phyloP scores from a whole-genome alignment of 352 stramenopile species.

The Phytophthora colocasiae region DNA sequence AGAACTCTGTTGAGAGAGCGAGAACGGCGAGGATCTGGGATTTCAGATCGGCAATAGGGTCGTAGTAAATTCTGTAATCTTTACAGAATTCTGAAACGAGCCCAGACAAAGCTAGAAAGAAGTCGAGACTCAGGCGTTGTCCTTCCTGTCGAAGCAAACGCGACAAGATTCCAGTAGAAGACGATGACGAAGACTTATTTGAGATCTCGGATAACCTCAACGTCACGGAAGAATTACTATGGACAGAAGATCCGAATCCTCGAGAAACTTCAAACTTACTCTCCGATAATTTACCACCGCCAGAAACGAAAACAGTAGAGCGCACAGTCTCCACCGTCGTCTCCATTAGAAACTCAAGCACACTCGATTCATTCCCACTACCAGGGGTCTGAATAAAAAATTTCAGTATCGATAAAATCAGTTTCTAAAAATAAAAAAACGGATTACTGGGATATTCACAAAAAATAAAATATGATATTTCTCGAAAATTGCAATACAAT shows the following conservation, averaged over 20 bases:
- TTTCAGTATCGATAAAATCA: no score
- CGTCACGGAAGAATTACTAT: neutral
- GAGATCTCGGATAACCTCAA: conserved; percentile 6
- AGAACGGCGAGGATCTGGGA: conserved; percentile 23
- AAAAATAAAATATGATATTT: no score
- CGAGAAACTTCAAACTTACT: conserved; percentile 10
- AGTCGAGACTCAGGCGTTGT: neutral
- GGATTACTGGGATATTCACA: no score
- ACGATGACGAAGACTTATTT: neutral
- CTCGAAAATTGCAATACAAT: no score
- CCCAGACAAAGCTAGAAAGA: conserved; percentile 13
- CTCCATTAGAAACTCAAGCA: conserved; percentile 14
- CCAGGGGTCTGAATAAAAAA: no score
- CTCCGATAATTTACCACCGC: neutral
- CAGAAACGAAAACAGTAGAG: conserved; percentile 8
- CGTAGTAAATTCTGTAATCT: conserved; percentile 20
- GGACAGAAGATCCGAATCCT: neutral
- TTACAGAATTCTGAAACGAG: conserved; percentile 35
- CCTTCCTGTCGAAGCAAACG: conserved; percentile 16
- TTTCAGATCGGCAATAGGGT: conserved; percentile 18
- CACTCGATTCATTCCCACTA: neutral
- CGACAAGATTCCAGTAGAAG: conserved; percentile 10
- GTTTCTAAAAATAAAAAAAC: no score
- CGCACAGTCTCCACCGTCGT: neutral
- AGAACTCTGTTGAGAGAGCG: conserved; percentile 10